Conservation (phyloP, 2,329 filamentous ascomycete genomes). For the Aureobasidium melanogenum region DNA sequence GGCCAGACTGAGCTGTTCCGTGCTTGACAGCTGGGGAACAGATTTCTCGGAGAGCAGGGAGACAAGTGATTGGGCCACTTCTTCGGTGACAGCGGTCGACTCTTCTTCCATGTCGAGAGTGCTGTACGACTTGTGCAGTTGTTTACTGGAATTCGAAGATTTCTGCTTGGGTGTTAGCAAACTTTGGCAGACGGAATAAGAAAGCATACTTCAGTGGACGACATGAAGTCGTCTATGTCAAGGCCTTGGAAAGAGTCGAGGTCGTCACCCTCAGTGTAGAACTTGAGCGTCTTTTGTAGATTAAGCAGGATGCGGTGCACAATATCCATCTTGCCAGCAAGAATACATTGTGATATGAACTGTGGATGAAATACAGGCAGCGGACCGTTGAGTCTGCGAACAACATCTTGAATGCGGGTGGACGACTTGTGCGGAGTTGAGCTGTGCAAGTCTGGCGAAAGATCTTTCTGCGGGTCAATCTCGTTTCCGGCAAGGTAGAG, state of each 20-base stretch:
- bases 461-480: slow-evolving; percentile 55
- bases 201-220: slow-evolving; percentile 36
- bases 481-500: slow-evolving; percentile 74
- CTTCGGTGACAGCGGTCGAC: slow-evolving; percentile 60
- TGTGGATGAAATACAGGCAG: slow-evolving; percentile 89
- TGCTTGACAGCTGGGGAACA: slow-evolving; percentile 41
- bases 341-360: slow-evolving; percentile 76
- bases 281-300: slow-evolving; percentile 70
- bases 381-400: slow-evolving; percentile 75
- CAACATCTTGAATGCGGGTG: slow-evolving; percentile 70
- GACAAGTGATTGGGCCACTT: slow-evolving; percentile 59
- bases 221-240: slow-evolving; percentile 41
- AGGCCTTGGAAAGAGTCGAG: slow-evolving; percentile 69
- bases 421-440: slow-evolving; percentile 40
- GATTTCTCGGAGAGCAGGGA: slow-evolving; percentile 66
- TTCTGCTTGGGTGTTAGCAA: slow-evolving; percentile 16
- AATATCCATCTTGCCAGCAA: slow-evolving; percentile 64
- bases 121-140: slow-evolving; percentile 12
- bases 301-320: slow-evolving; percentile 66
- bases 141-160: not conserved
- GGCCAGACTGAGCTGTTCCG: slow-evolving; percentile 11
- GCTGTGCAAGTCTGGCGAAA: slow-evolving; percentile 48
- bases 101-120: slow-evolving; percentile 43
- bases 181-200: no score
- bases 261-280: slow-evolving; percentile 69